A percentile compares a stretch with the other conserved stretches of the same genome.
Conservation (phyloP, 2,329 filamentous ascomycete genomes). For the Fusarium sp. region DNA sequence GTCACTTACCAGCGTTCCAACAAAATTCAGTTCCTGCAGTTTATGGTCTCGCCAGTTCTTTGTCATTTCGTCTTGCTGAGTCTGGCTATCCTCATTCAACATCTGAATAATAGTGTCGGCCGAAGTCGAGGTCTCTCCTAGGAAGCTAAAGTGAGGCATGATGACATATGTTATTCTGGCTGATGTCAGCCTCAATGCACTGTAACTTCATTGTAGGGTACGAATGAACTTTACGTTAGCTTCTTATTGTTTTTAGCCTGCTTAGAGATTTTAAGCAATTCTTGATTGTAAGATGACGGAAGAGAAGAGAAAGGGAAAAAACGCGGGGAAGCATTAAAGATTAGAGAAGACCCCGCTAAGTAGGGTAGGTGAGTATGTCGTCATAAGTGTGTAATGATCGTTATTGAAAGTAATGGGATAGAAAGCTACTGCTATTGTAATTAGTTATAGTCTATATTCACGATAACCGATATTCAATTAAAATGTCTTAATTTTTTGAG, state of each 20-base stretch:
- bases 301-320: neutral
- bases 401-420: neutral
- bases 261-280: rapidly evolving
- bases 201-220: rapidly evolving
- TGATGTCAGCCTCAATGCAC: rapidly evolving
- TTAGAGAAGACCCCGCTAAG: neutral
- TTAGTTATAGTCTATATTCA: too few species aligned
- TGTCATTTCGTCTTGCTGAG: neutral
- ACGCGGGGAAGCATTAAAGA: neutral
- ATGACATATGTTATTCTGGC: neutral
- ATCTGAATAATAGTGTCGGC: neutral
- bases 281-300: rapidly evolving
- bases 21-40: neutral
- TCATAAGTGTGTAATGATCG: neutral
- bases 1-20: neutral
- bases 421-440: too few species aligned
- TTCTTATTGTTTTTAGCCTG: rapidly evolving
- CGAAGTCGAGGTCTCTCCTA: neutral
- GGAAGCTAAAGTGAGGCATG: neutral
- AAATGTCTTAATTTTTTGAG: too few species aligned
- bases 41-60: neutral
- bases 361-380: neutral
- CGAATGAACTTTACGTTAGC: rapidly evolving
- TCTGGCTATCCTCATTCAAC: neutral
- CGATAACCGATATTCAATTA: too few species aligned